These are phyloP conservation scores for Mucor sp. DNA, from an alignment of 371 early-diverging fungal genomes.

Conservation along the genomic window DNA sequence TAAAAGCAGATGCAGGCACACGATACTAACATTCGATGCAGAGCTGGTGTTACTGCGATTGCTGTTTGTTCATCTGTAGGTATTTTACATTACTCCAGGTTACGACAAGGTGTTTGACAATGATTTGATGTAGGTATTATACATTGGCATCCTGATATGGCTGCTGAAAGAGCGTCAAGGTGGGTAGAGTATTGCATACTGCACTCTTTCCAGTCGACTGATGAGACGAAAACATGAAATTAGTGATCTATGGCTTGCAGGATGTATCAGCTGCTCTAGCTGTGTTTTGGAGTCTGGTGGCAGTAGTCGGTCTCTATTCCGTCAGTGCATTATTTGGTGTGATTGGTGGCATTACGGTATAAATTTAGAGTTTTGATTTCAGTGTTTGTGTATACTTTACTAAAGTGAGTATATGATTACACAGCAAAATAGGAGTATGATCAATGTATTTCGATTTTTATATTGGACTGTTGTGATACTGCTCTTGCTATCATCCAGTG, in stretches of 20 bases:
- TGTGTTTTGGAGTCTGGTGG: slow-evolving; percentile 23
- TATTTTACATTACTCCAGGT: neutral
- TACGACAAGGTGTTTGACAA: neutral
- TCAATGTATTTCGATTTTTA: slow-evolving; percentile 17
- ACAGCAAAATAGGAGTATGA: slow-evolving; percentile 25
- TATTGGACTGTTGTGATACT: slow-evolving; percentile 19
- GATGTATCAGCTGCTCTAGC: slow-evolving; percentile 15
- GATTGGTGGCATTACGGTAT: slow-evolving; percentile 24
- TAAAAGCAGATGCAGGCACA: neutral
- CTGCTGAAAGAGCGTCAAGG: slow-evolving; percentile 6
- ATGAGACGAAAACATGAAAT: neutral
- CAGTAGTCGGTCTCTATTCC: slow-evolving; percentile 21
- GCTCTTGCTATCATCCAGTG: slow-evolving; percentile 7
- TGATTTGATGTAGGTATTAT: slow-evolving; percentile 5
- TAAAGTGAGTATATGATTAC: neutral
- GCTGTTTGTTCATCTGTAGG: slow-evolving; percentile 21
- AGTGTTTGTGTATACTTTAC: neutral
- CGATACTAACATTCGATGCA: neutral
- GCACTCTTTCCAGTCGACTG: neutral
- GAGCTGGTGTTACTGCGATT: slow-evolving; percentile 19
- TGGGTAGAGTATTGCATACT: neutral
- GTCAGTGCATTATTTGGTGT: slow-evolving; percentile 22
- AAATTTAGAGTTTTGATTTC: neutral
- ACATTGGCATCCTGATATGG: slow-evolving; percentile 10
- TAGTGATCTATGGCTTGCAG: slow-evolving; percentile 6